Base-by-base conservation (phyloP, 306 rosid genomes). In the Cyclanthera cordifolia region DNA sequence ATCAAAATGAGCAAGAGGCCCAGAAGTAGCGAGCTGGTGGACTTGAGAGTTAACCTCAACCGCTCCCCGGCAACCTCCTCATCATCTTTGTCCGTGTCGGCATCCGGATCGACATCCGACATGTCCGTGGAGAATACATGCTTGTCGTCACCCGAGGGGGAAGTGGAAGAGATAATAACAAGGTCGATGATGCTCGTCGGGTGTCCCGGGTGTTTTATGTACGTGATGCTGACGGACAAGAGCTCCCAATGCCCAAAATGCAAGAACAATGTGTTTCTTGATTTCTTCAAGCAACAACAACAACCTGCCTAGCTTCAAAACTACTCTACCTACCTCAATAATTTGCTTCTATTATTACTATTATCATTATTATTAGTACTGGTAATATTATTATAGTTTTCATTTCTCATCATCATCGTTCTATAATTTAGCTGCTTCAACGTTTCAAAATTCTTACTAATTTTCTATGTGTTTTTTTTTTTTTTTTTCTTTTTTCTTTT, bases 201-300 rank as follows among this genome's bases (percentile, higher is more conserved):
- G 4, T 87, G 95, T 28, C 83, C 84, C 1, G 75, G 86, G 15
- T 88, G 95, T 52, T 78, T 85, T 30, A 81, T 83, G 90, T 88
- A 83, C 39, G 84, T 88, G 13, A 78, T 88, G 88, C 53, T 80
- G 19, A 61, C 81, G 0, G 70, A 79, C 17, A 51, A 69, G 48
- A 76, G 83, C 49, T 84, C 74, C 6, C 80, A 73, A 72, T 87
- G 95, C 63, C 95, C 95, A 11, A 78, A 72, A 23, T 83, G 90
- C 77, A 83, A 83, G 75, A 79, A 80, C 72, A 83, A 76, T 0
- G 81, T 70, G 3, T 46, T 87, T 51, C 79, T 85, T 24, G 84
- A 87, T 47, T 76, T 87, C 59, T 79, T 81, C 71, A 66, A 77
- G 45, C 50, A 61, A 4, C 65, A 56, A 6, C 20, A 27, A 23